Percentiles rank a stretch among this genome's conserved stretches.
These are phyloP conservation scores for Stemphylium lycopersici DNA, from an alignment of 2,329 filamentous ascomycete genomes.

Conservation along the genomic window DNA sequence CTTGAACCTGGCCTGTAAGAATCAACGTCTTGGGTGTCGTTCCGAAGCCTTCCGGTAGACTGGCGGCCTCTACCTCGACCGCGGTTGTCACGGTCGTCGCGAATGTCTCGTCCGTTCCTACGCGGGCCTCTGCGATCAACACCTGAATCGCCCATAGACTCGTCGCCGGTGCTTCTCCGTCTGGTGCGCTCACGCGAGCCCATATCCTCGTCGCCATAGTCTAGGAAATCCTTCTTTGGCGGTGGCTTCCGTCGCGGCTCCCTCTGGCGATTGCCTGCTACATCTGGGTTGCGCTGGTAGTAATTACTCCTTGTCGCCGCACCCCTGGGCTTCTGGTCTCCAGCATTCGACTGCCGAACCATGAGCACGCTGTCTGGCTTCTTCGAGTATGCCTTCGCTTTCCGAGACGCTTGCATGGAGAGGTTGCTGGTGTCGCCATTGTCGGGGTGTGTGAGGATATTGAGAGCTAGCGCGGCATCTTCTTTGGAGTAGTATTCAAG, in stretches of 20 bases:
- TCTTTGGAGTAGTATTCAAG: conserved; percentile 71
- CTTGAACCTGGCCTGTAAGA: conserved; percentile 39
- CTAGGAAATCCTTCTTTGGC: conserved; percentile 33
- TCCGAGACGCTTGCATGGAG: conserved; percentile 66
- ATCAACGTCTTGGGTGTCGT: conserved; percentile 31
- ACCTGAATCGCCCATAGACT: conserved; percentile 74
- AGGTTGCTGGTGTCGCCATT: conserved; percentile 46
- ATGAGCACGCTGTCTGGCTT: conserved; percentile 73
- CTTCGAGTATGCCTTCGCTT: conserved; percentile 69
- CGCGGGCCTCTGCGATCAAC: conserved; percentile 32
- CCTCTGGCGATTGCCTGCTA: conserved; percentile 67
- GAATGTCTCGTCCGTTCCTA: conserved; percentile 28
- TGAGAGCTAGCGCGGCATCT: conserved; percentile 61
- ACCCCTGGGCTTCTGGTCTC: conserved; percentile 79
- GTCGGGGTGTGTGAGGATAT: conserved; percentile 60
- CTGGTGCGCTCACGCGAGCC: conserved; percentile 25
- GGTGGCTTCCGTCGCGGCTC: conserved; percentile 60
- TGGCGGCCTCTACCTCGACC: conserved; percentile 22
- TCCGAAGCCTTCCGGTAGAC: conserved; percentile 19
- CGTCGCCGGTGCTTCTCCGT: conserved; percentile 63
- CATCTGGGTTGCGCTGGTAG: conserved; percentile 89
- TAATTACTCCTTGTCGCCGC: conserved; percentile 85
- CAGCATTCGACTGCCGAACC: conserved; percentile 73
- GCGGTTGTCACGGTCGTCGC: conserved; percentile 24
- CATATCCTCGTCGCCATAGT: conserved; percentile 39